These are phyloP conservation scores for Aphanoascus verrucosus DNA, from an alignment of 2,329 filamentous ascomycete species.

Conservation along the genomic window DNA sequence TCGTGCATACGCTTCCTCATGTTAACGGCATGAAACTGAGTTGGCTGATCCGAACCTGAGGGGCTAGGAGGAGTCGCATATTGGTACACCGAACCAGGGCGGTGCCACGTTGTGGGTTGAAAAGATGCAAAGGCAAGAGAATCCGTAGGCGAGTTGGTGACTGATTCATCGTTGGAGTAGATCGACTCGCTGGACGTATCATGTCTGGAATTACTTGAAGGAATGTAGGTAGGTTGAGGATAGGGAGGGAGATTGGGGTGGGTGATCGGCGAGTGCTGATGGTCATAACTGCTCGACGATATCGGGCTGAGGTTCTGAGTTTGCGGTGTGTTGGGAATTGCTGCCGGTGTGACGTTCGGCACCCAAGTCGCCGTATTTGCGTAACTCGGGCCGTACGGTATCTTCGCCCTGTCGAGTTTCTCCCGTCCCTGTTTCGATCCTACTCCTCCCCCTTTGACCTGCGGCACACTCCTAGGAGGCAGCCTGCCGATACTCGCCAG, in stretches of 20 bases:
- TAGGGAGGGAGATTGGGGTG: neutral
- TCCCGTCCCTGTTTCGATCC: neutral
- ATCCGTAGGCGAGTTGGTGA: neutral
- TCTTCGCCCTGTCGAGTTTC: neutral
- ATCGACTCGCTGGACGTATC: neutral
- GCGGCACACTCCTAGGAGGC: conserved; percentile 3
- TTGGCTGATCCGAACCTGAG: neutral
- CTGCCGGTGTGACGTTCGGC: neutral
- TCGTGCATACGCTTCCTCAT: neutral
- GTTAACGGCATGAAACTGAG: neutral
- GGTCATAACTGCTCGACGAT: neutral
- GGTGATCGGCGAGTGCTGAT: neutral
- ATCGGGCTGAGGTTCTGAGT: neutral
- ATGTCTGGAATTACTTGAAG: neutral
- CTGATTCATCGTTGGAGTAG: neutral
- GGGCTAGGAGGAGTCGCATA: neutral
- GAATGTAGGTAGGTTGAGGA: neutral
- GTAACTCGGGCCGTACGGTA: neutral
- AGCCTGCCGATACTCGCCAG: neutral
- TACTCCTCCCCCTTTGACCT: neutral
- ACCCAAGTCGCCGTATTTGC: neutral
- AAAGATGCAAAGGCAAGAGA: neutral
- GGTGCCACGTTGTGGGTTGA: neutral
- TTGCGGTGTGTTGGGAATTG: neutral
- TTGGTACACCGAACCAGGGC: neutral